Base-by-base conservation (phyloP, 2,329 filamentous ascomycete genomes). In the Stemphylium vesicarium region DNA sequence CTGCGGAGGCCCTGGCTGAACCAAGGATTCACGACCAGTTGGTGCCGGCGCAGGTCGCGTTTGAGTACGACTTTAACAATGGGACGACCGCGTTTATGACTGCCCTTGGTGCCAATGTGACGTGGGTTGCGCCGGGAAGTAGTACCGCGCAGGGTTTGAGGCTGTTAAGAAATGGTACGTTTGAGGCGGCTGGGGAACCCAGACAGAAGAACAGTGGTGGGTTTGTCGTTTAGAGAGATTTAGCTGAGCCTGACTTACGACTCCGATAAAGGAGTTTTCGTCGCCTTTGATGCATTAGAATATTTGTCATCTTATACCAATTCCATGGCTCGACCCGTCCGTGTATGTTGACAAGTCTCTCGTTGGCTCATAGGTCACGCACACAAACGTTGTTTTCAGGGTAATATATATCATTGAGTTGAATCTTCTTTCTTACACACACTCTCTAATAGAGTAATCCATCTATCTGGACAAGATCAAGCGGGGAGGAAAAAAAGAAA, bases 1-100 rank as follows among this genome's bases (percentile, higher is more conserved):
- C 87, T 4, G 74, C 77, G 0, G 78, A 88, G 45, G 89, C 91
- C 0, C 79, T 96, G 12, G 80, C 79, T 0, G 75, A 83, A 65
- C 89, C 89, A 0, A 80, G 92, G 8, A 77, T 96, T 18, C 92
- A 96, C 69, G 91, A 96, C 69, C 92, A 96, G 76, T 79, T 96
- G 9, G 80, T 92, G 48, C 92, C 92, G 0, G 88, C 92, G 64
- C 76, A 77, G 43, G 82, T 87, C 1, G 78, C 78, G 0, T 87
- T 95, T 48, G 92, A 96, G 75, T 85, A 84, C 29, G 74, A 74
- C 0, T 96, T 89, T 63, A 82, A 90, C 63, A 88, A 88, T 58
- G 69, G 64, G 1, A 89, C 87, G 0, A 84, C 86, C 4, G 83
- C 80, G 2, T 88, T 83, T 57, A 82, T 96, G 83, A 75, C 77